Conservation (phyloP, 2,329 filamentous ascomycete species). For the Aureobasidium sp. region DNA sequence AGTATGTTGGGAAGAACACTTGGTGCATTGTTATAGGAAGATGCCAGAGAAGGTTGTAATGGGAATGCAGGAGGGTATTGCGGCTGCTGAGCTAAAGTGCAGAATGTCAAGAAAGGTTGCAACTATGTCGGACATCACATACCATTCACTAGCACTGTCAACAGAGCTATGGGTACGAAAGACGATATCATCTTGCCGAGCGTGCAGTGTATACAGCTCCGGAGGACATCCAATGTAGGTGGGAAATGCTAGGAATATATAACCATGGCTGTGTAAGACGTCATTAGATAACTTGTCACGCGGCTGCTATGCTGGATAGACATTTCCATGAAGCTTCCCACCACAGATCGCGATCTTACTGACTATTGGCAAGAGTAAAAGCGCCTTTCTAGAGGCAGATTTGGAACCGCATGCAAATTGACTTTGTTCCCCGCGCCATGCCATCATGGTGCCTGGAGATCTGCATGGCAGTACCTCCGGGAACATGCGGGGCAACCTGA, state of each 20-base stretch:
- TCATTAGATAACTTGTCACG: neutral
- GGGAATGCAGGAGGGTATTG: slow-evolving; percentile 24
- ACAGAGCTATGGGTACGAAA: neutral
- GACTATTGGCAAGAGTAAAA: neutral
- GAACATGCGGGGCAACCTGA: neutral
- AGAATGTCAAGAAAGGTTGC: neutral
- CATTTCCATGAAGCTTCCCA: neutral
- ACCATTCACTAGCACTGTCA: neutral
- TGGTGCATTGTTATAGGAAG: slow-evolving; percentile 20
- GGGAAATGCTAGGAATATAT: neutral
- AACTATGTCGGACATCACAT: neutral
- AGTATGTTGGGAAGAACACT: slow-evolving; percentile 22
- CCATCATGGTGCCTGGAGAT: slow-evolving; percentile 11
- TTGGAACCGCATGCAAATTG: neutral
- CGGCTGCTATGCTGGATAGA: neutral
- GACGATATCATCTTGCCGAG: neutral
- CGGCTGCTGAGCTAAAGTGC: slow-evolving; percentile 19
- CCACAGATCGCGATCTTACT: neutral
- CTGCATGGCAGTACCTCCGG: neutral
- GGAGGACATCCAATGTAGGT: neutral
- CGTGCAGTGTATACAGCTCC: neutral
- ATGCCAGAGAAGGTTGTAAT: slow-evolving; percentile 19
- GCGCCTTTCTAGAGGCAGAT: neutral
- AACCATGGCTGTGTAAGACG: neutral
- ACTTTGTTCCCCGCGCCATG: slow-evolving; percentile 10